Conservation (phyloP, 2,329 filamentous ascomycete species). For the Sclerotinia sclerotiorum region DNA sequence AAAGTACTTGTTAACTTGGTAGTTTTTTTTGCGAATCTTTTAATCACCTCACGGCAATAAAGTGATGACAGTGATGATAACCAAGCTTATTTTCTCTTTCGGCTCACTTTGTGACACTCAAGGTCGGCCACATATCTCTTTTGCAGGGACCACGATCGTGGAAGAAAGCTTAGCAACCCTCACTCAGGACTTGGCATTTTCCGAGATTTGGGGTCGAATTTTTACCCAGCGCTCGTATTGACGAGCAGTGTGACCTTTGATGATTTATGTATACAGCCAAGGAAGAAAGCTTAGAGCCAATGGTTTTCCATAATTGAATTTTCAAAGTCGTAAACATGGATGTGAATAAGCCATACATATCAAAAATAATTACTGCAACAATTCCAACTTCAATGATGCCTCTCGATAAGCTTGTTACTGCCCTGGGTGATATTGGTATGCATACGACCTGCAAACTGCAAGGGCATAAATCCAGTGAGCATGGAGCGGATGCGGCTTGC, state of each 20-base stretch:
- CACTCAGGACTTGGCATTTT: neutral
- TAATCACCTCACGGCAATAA: neutral
- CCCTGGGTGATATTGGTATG: neutral
- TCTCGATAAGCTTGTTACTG: neutral
- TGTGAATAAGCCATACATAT: neutral
- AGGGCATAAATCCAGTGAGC: neutral
- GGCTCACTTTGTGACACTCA: neutral
- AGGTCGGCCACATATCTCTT: neutral
- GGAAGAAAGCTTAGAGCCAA: neutral
- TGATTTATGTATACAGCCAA: neutral
- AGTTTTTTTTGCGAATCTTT: neutral
- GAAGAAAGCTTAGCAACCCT: neutral
- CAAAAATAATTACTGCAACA: neutral
- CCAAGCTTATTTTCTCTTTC: neutral
- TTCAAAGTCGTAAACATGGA: neutral
- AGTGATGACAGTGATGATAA: neutral
- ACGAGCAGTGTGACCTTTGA: neutral
- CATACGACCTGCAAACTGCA: neutral
- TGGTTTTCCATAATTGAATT: neutral
- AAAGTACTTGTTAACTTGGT: neutral
- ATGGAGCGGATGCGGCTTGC: neutral
- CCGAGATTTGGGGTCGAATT: neutral
- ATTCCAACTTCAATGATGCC: neutral
- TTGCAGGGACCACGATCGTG: neutral
- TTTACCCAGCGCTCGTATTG: neutral